A percentile compares a stretch with the other conserved stretches of the same genome.
These are phyloP conservation scores for Uronychia binucleata DNA, from an alignment of 73 alveolate genomes.

Conservation along the genomic window DNA sequence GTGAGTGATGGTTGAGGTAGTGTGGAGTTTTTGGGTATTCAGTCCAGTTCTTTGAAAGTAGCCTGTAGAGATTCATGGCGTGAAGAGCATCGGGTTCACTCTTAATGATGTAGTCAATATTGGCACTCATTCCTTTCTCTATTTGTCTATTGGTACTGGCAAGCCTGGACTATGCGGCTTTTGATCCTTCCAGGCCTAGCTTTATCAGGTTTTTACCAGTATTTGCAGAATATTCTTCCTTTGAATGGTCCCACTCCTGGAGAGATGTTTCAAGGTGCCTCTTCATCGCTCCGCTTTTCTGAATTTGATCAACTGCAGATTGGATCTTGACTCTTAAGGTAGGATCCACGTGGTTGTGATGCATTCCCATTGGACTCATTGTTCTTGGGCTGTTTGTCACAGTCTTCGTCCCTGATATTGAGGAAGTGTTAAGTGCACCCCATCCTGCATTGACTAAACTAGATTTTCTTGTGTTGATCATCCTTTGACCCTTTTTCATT, in stretches of 20 bases:
- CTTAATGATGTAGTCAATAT: slow-evolving; percentile 16
- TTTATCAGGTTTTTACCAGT: no score
- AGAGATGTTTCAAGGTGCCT: not conserved
- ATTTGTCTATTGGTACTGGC: not conserved
- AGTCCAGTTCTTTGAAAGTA: slow-evolving; percentile 47
- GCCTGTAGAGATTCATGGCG: slow-evolving; percentile 43
- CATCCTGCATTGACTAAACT: not conserved
- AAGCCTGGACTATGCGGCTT: not conserved
- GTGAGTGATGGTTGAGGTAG: no score
- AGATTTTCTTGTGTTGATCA: not conserved
- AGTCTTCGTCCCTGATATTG: not conserved
- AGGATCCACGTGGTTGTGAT: no score
- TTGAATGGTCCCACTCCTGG: not conserved
- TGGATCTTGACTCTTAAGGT: no score
- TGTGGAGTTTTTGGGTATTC: slow-evolving; percentile 51
- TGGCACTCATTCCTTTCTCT: not conserved
- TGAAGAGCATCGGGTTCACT: slow-evolving; percentile 53
- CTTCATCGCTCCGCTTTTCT: not conserved
- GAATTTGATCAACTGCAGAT: not conserved
- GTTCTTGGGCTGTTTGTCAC: not conserved
- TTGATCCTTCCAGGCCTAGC: not conserved
- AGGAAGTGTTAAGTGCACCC: not conserved
- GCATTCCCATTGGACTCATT: no score
- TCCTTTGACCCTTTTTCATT: not conserved
- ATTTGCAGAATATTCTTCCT: not conserved